phyloP scores from a whole-genome alignment of 2,329 filamentous ascomycete species.

The Fusarium penzigii region DNA sequence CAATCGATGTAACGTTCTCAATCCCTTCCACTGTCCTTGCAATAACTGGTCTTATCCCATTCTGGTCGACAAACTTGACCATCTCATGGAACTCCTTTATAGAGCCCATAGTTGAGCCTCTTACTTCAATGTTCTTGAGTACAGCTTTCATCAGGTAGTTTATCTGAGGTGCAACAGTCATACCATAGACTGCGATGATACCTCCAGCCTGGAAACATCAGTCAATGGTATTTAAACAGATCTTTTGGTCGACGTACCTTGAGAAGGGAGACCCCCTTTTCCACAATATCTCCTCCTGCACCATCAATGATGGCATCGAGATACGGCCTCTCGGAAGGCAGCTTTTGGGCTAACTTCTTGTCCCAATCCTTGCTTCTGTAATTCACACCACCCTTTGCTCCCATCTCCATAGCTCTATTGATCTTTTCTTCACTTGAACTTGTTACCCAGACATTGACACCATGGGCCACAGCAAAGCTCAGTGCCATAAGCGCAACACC shows the following conservation, averaged over 20 bases:
- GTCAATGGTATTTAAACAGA: not conserved
- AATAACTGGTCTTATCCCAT: not conserved
- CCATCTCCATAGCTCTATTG: not conserved
- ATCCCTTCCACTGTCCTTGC: not conserved
- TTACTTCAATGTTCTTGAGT: not conserved
- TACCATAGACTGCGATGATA: not conserved
- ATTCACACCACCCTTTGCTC: not conserved
- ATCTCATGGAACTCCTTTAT: not conserved
- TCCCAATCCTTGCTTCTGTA: not conserved
- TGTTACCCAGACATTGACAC: not conserved
- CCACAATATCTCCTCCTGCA: not conserved
- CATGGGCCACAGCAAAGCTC: not conserved
- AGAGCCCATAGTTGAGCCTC: not conserved
- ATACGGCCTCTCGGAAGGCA: not conserved
- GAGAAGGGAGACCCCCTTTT: not conserved
- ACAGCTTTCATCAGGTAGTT: not conserved
- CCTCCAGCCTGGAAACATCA: not conserved
- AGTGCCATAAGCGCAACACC: not conserved
- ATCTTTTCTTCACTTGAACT: not conserved
- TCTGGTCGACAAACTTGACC: not conserved
- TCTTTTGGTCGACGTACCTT: not conserved
- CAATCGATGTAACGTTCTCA: not conserved
- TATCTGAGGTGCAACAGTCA: not conserved
- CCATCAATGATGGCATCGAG: not conserved
- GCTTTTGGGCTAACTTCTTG: not conserved